Evolutionary conservation across 2,329 filamentous ascomycete species (phyloP).

Genomic region (Aspergillus viridinutans): DNA sequence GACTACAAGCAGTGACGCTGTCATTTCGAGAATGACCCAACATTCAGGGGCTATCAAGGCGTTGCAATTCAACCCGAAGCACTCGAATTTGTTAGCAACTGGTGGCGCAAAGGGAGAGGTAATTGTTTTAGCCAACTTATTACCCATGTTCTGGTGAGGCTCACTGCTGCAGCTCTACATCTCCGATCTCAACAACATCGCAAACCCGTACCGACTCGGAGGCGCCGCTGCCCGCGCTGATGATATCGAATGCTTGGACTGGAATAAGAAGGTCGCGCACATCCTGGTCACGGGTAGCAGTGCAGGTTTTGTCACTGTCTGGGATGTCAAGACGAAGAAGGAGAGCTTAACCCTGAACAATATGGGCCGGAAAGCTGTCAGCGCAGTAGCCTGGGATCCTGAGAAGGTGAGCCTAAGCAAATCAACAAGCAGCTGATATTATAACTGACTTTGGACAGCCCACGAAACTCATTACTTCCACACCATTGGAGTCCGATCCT

Average conservation of each 20-base stretch:
- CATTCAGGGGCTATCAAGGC: slow-evolving; percentile 91
- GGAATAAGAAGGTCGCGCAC: slow-evolving; percentile 97
- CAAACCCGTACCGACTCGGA: slow-evolving; percentile 82
- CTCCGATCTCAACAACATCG: slow-evolving; percentile 86
- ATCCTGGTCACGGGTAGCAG: slow-evolving; percentile 92
- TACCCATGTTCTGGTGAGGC: slow-evolving; percentile 1
- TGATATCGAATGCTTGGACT: slow-evolving; percentile 93
- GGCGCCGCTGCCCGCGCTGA: slow-evolving; percentile 84
- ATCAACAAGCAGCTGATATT: background rate
- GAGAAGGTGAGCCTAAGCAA: slow-evolving; percentile 57
- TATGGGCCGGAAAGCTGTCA: slow-evolving; percentile 82
- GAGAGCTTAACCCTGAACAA: slow-evolving; percentile 93
- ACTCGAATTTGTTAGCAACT: slow-evolving; percentile 85
- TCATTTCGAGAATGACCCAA: slow-evolving; percentile 81
- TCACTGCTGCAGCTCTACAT: slow-evolving; percentile 63
- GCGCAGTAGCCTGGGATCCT: slow-evolving; percentile 95
- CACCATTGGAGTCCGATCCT: slow-evolving; percentile 81
- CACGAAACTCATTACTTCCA: slow-evolving; percentile 90
- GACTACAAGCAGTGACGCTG: slow-evolving; percentile 55
- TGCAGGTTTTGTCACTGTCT: slow-evolving; percentile 94
- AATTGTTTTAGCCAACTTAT: slow-evolving; percentile 2
- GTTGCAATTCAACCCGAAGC: slow-evolving; percentile 91
- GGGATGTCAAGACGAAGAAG: slow-evolving; percentile 98
- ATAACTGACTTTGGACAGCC: slow-evolving; percentile 44
- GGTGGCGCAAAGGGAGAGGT: slow-evolving; percentile 88